Evolutionary conservation across 1,139 yeast species (phyloP), one percentile per base, ranked within the genome.

Genomic region (Yamadazyma diddensiae): DNA sequence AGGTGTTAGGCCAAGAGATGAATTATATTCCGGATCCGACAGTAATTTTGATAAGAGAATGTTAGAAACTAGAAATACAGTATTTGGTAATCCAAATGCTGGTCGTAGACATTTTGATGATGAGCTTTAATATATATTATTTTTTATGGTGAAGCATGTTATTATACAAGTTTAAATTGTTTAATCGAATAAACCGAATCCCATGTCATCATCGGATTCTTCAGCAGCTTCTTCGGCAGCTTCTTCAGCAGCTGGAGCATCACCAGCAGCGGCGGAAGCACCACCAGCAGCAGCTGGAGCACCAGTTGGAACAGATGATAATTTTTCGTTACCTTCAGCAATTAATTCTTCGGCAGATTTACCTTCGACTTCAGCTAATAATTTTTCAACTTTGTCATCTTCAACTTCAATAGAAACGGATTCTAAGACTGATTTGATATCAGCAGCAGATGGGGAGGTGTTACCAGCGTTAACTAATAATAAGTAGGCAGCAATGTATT

Each of bases 221-320:
- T 69, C 79, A 62, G 73, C 84, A 52, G 67, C 73, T 47, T 65
- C 73, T 54, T 68, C 84, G 57, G 68, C 92, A 48, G 70, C 95
- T 44, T 70, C 95, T 49, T 74, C 95, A 41, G 68, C 84, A 48
- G 73, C 87, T 47, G 74, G 82, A 56, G 70, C 86, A 56, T 66
- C 80, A 56, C 72, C 75, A 51, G 79, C 76, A 55, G 82, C 79
- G 57, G 82, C 81, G 61, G 77, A 79, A 56, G 73, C 79, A 60
- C 74, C 75, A 55, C 77, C 74, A 59, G 85, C 75, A 55, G 86
- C 77, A 63, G 90, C 90, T 62, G 95, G 90, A 74, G 92, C 97
- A 70, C 95, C 98, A 65, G 96, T 63, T 73, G 98, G 97, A 52
- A 90, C 95, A 50, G 97, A 77, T 54, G 97, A 90, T 65, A 92